Conservation (phyloP, 805 yeast species). For the Saturnispora hagleri region DNA sequence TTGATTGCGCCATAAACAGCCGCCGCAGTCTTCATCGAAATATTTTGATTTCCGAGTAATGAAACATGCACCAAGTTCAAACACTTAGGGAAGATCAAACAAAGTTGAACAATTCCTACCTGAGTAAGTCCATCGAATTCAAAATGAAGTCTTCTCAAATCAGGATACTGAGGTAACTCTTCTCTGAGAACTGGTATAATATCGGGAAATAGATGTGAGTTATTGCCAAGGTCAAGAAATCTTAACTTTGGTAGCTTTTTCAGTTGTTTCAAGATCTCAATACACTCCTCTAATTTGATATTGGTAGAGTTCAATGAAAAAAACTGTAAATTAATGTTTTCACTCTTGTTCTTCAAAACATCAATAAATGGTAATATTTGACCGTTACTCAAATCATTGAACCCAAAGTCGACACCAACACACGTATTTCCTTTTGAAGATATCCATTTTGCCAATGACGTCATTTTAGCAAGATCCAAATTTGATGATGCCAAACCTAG, state of each 20-base stretch:
- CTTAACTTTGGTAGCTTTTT: slow-evolving; percentile 33
- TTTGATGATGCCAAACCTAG: slow-evolving; percentile 48
- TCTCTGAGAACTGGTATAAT: slow-evolving; percentile 36
- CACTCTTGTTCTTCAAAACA: slow-evolving; percentile 26
- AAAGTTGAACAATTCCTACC: slow-evolving; percentile 39
- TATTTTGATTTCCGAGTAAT: slow-evolving; percentile 40
- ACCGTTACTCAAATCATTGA: slow-evolving; percentile 40
- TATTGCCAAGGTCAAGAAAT: slow-evolving; percentile 45
- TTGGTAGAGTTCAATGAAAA: slow-evolving; percentile 46
- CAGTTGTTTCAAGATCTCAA: slow-evolving; percentile 32
- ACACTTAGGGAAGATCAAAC: slow-evolving; percentile 39
- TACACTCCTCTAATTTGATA: slow-evolving; percentile 31
- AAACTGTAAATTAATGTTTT: slow-evolving; percentile 32
- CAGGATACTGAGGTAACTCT: slow-evolving; percentile 36
- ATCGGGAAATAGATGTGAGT: slow-evolving; percentile 44
- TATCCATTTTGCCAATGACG: slow-evolving; percentile 40
- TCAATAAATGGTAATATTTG: slow-evolving; percentile 39
- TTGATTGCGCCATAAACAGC: slow-evolving; percentile 44
- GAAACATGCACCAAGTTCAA: slow-evolving; percentile 45
- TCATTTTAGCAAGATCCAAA: slow-evolving; percentile 33
- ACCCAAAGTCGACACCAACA: slow-evolving; percentile 47
- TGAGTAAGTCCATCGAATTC: slow-evolving; percentile 43
- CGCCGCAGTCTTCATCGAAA: slow-evolving; percentile 37
- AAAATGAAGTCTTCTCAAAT: slow-evolving; percentile 43
- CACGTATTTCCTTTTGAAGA: slow-evolving; percentile 35